Evolutionary conservation across 768 basidiomycete species (phyloP), one percentile per base, ranked within the genome.

Genomic region (Boletus barrowsii): DNA sequence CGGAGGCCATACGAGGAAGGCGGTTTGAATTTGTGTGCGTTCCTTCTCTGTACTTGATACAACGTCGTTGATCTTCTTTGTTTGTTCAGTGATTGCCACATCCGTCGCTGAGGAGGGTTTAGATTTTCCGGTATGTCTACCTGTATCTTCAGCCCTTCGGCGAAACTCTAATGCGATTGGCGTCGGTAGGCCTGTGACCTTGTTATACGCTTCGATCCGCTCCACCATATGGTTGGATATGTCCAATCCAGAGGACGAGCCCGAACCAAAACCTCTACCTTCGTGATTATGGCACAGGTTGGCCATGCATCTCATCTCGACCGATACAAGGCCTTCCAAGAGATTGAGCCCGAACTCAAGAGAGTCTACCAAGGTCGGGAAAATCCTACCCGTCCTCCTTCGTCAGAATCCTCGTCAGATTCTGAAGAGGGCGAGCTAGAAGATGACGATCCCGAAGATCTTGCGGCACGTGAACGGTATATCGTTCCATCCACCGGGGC

Each of bases 21-120:
- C 1, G 73, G 76, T 46, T 76, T 87, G 41, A 90, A 93, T 64
- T 70, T 91, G 43, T 72, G 88, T 90, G 66, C 59, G 85, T 79
- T 37, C 22, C 39, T 51, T 40, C 36, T 53, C 17, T 52, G 22
- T 17, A 3, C 36, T 42, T 17, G 20, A 22, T 29, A 15, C 11
- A 10, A 26, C 37, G 11, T 18, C 42, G 13, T 46, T 54, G 20
- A 59, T 17, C 4, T 13, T 15, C 42, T 41, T 30, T 48, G 39
- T 41, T 30, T 48, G 39, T 54, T 35, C 54, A 84, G 87, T 94
- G 20, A 76, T 94, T 58, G 88, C 91, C 5, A 93, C 91, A 0
- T 85, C 86, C 6, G 91, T 95, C 14, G 93, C 91, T 0, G 93
- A 96, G 69, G 93, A 96, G 73, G 93, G 93, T 0, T 78, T 96